phyloP scores from a whole-genome alignment of 2,329 filamentous ascomycete genomes.

The Teratosphaeria destructans region DNA sequence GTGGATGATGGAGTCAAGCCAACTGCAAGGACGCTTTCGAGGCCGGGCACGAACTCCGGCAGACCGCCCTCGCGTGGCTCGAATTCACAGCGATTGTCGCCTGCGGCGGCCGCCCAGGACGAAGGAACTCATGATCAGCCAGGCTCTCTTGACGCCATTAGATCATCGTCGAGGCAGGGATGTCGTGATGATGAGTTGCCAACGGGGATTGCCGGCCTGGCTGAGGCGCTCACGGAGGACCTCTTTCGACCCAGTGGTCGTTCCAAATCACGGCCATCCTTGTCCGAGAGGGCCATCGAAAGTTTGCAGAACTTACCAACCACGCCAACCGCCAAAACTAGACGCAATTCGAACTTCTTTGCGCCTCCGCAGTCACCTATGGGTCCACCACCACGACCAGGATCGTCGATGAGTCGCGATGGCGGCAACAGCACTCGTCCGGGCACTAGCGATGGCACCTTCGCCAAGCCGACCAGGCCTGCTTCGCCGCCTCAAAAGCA shows the following conservation, averaged over 20 bases:
- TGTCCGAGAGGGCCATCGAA: constrained; percentile 78
- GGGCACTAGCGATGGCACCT: constrained; percentile 34
- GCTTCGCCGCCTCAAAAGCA: constrained; percentile 27
- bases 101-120: constrained; percentile 16
- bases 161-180: constrained; percentile 30
- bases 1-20: neutral
- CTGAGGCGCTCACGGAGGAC: constrained; percentile 9
- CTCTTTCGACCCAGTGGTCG: constrained; percentile 1
- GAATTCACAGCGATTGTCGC: constrained; percentile 6
- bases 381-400: constrained; percentile 52
- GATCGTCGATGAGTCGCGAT: constrained; percentile 48
- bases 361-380: constrained; percentile 48
- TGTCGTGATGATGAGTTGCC: constrained; percentile 20
- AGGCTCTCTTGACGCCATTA: constrained; percentile 33
- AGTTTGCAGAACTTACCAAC: constrained; percentile 69
- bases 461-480: constrained; percentile 18
- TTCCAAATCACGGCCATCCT: constrained; percentile 39
- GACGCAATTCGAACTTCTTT: constrained; percentile 63
- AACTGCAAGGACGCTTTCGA: neutral
- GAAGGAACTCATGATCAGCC: constrained; percentile 30
- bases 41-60: neutral
- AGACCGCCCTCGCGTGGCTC: constrained; percentile 7
- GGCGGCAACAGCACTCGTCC: constrained; percentile 36
- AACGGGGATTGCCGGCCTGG: constrained; percentile 8
- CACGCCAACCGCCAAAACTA: constrained; percentile 53